These are phyloP conservation scores for Yamadazyma dushanensis DNA, from an alignment of 1,139 yeast species.

Conservation along the genomic window DNA sequence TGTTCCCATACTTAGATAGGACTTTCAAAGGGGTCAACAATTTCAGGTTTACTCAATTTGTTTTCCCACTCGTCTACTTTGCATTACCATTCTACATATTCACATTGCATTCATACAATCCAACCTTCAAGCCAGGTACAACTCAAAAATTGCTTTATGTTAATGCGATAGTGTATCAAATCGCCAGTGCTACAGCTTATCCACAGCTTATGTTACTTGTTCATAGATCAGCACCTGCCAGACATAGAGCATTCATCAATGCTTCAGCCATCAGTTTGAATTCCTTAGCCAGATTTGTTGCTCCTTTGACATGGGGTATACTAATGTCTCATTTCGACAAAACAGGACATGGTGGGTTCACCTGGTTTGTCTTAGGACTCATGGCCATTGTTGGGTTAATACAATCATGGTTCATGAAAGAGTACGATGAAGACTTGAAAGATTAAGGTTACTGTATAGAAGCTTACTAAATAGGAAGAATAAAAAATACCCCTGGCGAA, in stretches of 20 bases:
- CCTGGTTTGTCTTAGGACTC: constrained; percentile 49
- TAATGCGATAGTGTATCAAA: constrained; percentile 36
- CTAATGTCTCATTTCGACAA: constrained; percentile 51
- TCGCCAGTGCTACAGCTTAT: constrained; percentile 22
- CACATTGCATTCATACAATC: constrained; percentile 33
- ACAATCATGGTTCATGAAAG: constrained; percentile 36
- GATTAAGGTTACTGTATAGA: no score
- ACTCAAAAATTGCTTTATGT: constrained; percentile 24
- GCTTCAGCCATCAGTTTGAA: constrained; percentile 50
- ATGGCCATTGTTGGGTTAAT: constrained; percentile 32
- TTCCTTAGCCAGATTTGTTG: constrained; percentile 57
- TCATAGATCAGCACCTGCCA: constrained; percentile 48
- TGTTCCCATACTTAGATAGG: constrained; percentile 58
- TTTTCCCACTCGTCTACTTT: constrained; percentile 51
- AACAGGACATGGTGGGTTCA: constrained; percentile 44
- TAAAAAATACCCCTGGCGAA: neutral
- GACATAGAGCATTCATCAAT: constrained; percentile 52
- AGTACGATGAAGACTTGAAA: constrained; percentile 19
- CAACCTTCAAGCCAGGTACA: constrained; percentile 23
- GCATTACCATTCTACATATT: constrained; percentile 52
- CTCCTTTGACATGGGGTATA: constrained; percentile 60
- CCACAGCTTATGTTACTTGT: constrained; percentile 33
- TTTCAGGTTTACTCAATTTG: constrained; percentile 37
- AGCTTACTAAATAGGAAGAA: no score
- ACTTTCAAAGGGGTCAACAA: constrained; percentile 46